Conservation (phyloP, 2,329 filamentous ascomycete species). For the Cercospora sp. region DNA sequence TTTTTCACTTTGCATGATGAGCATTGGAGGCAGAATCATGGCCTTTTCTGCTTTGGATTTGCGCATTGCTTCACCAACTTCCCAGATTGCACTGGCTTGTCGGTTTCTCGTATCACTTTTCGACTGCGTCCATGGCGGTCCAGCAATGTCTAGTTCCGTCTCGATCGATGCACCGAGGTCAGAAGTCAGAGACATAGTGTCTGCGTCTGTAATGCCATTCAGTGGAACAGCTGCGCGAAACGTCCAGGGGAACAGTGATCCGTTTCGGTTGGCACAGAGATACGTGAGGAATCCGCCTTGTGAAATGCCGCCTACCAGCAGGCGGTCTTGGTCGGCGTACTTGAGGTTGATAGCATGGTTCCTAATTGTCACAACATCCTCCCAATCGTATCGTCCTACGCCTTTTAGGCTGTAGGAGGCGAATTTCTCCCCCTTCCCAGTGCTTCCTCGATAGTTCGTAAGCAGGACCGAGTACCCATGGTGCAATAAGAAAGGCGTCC, state of each 20-base stretch:
- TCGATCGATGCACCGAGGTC: slow-evolving; percentile 35
- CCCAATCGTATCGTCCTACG: slow-evolving; percentile 41
- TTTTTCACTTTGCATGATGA: slow-evolving; percentile 41
- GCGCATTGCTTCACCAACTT: slow-evolving; percentile 32
- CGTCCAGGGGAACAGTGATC: slow-evolving; percentile 38
- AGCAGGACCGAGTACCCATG: slow-evolving; percentile 44
- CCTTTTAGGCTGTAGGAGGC: slow-evolving; percentile 36
- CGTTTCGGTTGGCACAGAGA: slow-evolving; percentile 42
- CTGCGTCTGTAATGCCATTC: slow-evolving; percentile 42
- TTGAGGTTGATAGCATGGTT: slow-evolving; percentile 39
- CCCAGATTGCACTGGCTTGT: slow-evolving; percentile 35
- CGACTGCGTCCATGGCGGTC: slow-evolving; percentile 33
- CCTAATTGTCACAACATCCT: slow-evolving; percentile 41
- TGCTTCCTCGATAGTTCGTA: slow-evolving; percentile 44
- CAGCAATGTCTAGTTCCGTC: slow-evolving; percentile 30
- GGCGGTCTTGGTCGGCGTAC: slow-evolving; percentile 35
- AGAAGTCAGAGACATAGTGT: slow-evolving; percentile 40
- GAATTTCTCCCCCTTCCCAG: slow-evolving; percentile 38
- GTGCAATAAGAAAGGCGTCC: slow-evolving; percentile 38
- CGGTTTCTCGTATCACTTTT: slow-evolving; percentile 26
- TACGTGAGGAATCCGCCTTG: slow-evolving; percentile 37
- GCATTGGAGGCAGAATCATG: slow-evolving; percentile 35
- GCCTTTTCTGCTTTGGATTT: slow-evolving; percentile 10
- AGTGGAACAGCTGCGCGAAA: slow-evolving; percentile 43
- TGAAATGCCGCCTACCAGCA: slow-evolving; percentile 40